Evolutionary conservation across 208 protist species (phyloP).

Genomic region (Leishmania tarentolae): DNA sequence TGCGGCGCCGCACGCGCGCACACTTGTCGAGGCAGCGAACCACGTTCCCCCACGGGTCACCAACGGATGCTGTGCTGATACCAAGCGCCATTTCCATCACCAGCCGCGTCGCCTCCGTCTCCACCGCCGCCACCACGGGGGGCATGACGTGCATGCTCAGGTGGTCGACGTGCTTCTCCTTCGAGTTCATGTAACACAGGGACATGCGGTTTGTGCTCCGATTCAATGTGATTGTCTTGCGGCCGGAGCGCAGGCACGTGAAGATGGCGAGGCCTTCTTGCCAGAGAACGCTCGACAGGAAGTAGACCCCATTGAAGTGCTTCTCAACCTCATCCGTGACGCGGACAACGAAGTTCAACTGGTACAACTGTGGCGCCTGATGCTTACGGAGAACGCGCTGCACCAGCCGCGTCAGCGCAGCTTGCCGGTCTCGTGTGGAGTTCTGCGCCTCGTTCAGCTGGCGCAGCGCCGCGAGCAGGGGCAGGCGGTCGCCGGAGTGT

Average conservation of each 20-base stretch:
- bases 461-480: constrained; percentile 57
- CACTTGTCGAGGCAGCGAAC: constrained; percentile 66
- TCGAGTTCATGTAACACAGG: constrained; percentile 47
- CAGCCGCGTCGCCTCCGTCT: constrained; percentile 52
- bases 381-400: constrained; percentile 70
- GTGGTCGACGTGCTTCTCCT: constrained; percentile 42
- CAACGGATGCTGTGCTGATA: constrained; percentile 1
- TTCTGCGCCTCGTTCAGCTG: constrained; percentile 48
- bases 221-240: constrained; percentile 78
- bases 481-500: constrained; percentile 72
- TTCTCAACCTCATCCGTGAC: constrained; percentile 56
- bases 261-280: constrained; percentile 56
- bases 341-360: constrained; percentile 79
- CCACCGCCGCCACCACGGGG: constrained; percentile 53
- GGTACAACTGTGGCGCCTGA: constrained; percentile 41
- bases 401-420: constrained; percentile 37
- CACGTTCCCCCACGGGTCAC: constrained; percentile 51
- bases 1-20: constrained; percentile 69
- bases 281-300: constrained; percentile 44
- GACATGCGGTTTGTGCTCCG: constrained; percentile 34
- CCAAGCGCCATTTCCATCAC: constrained; percentile 43
- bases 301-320: constrained; percentile 75
- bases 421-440: constrained; percentile 45
- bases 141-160: constrained; percentile 40
- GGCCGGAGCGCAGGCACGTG: constrained; percentile 67